Evolutionary conservation across 164 flowering plant species (phyloP).

Genomic region (Liquidambar formosana): DNA sequence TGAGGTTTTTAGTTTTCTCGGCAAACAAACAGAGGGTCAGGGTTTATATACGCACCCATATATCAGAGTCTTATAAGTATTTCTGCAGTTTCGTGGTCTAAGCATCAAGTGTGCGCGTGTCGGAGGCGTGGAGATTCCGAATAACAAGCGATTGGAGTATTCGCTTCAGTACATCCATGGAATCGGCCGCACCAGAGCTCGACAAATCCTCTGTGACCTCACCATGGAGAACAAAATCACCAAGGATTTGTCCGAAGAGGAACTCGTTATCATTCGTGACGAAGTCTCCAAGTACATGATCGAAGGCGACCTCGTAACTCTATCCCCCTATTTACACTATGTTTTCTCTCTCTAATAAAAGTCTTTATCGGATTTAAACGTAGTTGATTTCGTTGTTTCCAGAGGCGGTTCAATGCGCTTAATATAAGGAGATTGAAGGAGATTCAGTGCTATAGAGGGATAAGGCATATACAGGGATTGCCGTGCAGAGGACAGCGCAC

Average conservation of each 20-base stretch:
- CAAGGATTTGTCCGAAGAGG: slow-evolving; percentile 79
- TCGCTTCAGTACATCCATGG: slow-evolving; percentile 95
- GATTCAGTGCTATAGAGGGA: slow-evolving; percentile 89
- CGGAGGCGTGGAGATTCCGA: slow-evolving; percentile 95
- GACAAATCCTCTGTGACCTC: slow-evolving; percentile 67
- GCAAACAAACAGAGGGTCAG: background rate
- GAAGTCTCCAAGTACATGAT: slow-evolving; percentile 93
- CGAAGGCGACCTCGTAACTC: slow-evolving; percentile 86
- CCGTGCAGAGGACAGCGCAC: slow-evolving; percentile 97
- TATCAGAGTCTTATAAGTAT: background rate
- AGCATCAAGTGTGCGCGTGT: slow-evolving; percentile 81
- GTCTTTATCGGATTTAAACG: no score
- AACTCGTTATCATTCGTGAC: slow-evolving; percentile 68
- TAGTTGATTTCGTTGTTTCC: slow-evolving; percentile 11
- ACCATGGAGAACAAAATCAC: slow-evolving; percentile 76
- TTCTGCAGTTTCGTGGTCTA: slow-evolving; percentile 46
- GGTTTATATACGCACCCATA: no score
- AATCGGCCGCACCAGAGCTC: slow-evolving; percentile 70
- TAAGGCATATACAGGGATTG: slow-evolving; percentile 79
- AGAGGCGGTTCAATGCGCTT: slow-evolving; percentile 88
- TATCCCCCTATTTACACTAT: slow-evolving; percentile 1
- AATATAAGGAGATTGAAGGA: slow-evolving; percentile 86
- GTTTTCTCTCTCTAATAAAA: background rate
- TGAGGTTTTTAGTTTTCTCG: background rate
- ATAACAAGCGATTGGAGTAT: slow-evolving; percentile 78